Evolutionary conservation across 257 asterid genomes (phyloP), one percentile per base, ranked within the genome.

Genomic region (Henckelia pumila): DNA sequence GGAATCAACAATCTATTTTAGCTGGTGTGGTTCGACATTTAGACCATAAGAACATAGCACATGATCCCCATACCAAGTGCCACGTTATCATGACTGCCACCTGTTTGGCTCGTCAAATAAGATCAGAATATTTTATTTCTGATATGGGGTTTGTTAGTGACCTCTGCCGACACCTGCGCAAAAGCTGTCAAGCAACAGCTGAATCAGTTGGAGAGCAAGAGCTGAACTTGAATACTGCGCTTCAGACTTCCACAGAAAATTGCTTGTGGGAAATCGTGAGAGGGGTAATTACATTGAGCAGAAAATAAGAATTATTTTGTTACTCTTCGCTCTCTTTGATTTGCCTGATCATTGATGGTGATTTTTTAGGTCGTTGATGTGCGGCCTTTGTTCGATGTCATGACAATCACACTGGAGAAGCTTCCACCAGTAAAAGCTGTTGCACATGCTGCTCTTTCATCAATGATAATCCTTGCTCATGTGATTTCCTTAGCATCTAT

Each of bases 81-180:
- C 80, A 74, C 71, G 88, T 87, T 64, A 78, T 88, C 67, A 86
- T 78, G 74, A 88, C 95, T 40, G 96, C 93, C 24, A 85, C 86
- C 81, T 82, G 72, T 80, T 84, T 94, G 92, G 91, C 96, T 62
- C 85, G 81, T 20, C 96, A 88, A 78, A 78, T 91, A 71, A 81
- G 99, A 78, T 71, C 74, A 33, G 87, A 83, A 76, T 71, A 83
- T 55, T 83, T 82, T 61, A 80, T 91, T 47, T 84, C 88, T 26
- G 99, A 91, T 70, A 74, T 84, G 76, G 97, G 97, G n/a, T 86
- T 85, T 66, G 93, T 94, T 23, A 81, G 89, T 70, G 96, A 94
- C 80, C 92, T 94, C 78, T 94, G 91, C 74, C 82, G 95, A 65
- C 96, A 94, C 81, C 75, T 94, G 81, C 89, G 99, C 71, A 94